Evolutionary conservation across 202 grass and related monocot genomes (phyloP), one percentile per base, ranked within the genome.

Genomic region (Digitaria exilis): DNA sequence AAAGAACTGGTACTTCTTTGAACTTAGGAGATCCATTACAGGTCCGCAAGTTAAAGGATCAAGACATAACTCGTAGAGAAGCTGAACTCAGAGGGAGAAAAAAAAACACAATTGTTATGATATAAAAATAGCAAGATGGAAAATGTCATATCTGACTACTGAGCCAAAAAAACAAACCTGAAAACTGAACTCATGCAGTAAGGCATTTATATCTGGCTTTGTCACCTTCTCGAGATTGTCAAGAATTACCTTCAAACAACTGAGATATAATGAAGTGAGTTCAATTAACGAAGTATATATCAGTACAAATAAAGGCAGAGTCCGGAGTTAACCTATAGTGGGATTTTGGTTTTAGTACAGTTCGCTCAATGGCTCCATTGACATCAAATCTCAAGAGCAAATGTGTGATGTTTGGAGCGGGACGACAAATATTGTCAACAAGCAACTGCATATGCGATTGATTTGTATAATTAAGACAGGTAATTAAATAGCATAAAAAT

Each of bases 221-320:
- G 90, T 76, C 75, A 93, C 71, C 56, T 93, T 95, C 84, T 92
- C 96, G 14, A 98, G 80, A 81, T 98, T 98, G 78, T 98, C 96
- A 92, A 98, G 90, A 68, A 93, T 93, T 85, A 93, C 88, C 89
- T 92, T 98, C 80, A 98, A 93, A 79, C 96, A 98, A 87, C 92
- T 98, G 91, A 58, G 81, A 61, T 71, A 84, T 50, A 68, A 73
- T 44, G 15, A 64, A 51, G 64, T 95, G 66, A 84, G 85, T 78
- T 65, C 4, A 31, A 52, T 77, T 82, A 80, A 58, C 42, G 78
- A 71, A 82, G 34, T 42, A 77, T 42, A 77, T 31, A 85, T 78
- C 25, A 76, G 43, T 42, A 91, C 63, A 85, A 41, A 73, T 26
- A 82, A 90, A 31, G 39, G 24, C 61, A 28, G 25, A 29, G 50